Percentiles rank a stretch among this genome's conserved stretches.
phyloP scores from a whole-genome alignment of 2,329 filamentous ascomycete genomes.

The Verticillium albo-atrum region DNA sequence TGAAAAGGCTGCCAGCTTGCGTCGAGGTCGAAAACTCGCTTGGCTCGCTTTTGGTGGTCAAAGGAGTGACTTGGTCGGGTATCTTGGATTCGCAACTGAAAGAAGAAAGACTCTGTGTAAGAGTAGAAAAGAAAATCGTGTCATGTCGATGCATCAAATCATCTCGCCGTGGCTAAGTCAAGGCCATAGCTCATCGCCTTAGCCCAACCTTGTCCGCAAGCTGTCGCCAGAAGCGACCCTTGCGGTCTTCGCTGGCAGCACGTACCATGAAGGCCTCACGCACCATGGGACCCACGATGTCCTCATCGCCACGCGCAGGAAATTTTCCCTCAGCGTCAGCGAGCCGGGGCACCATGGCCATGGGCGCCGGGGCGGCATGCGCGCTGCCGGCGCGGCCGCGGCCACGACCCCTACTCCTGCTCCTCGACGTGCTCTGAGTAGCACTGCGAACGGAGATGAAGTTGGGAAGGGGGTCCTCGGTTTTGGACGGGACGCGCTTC shows the following conservation, averaged over 20 bases:
- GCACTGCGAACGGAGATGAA: conserved; percentile 5
- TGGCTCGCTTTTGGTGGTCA: not conserved
- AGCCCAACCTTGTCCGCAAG: conserved; percentile 41
- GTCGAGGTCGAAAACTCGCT: not conserved
- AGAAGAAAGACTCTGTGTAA: not conserved
- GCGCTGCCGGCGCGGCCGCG: conserved; percentile 37
- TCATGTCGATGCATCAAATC: not conserved
- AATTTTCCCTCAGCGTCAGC: conserved; percentile 78
- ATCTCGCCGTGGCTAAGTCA: not conserved
- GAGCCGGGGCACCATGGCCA: conserved; percentile 57
- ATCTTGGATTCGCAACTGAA: not conserved
- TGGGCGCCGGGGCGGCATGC: conserved; percentile 27
- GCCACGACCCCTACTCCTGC: conserved; percentile 33
- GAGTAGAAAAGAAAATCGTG: not conserved
- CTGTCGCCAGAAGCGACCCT: conserved; percentile 43
- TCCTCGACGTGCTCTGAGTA: conserved; percentile 31
- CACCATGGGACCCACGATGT: conserved; percentile 91
- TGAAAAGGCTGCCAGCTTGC: not conserved
- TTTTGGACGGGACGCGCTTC: conserved; percentile 39
- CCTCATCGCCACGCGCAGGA: conserved; percentile 79
- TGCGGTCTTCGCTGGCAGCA: conserved; percentile 38
- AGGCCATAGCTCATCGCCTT: not conserved
- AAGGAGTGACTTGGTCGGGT: not conserved
- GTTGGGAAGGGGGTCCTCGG: conserved; percentile 15
- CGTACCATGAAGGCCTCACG: conserved; percentile 51